Evolutionary conservation across 371 early-diverging fungal species (phyloP), one percentile per base, ranked within the genome.

Genomic region (Choanephora cucurbitarum): DNA sequence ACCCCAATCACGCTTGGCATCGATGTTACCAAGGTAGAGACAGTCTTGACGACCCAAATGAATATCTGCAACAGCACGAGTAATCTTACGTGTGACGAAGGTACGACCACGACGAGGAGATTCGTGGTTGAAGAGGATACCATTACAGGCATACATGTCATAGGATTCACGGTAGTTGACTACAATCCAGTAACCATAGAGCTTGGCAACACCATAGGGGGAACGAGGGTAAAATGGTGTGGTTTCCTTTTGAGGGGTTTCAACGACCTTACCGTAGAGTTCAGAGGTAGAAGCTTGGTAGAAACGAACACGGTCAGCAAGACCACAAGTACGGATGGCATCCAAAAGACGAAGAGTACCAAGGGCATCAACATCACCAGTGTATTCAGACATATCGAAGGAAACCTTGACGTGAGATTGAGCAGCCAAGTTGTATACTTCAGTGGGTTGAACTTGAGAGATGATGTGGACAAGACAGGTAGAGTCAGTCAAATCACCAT

Each of bases 301-400:
- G 76, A 93, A 93, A 44, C 82, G 82, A 44, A 87, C 83, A 43
- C 84, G 80, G 45, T 89, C 73, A 3, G 82, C 69, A 48, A 93
- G 68, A 48, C 90, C 91, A 66, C 87, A 86, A 4, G 88, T 91
- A 58, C 91, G 84, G 66, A 91, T 88, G 32, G 92, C 91, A 66
- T 91, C 91, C 42, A 93, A 75, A 10, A 92, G 75, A 62, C 90
- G 87, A 50, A 91, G 82, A 33, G 91, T 91, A 56, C 91, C 91
- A 17, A 91, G 75, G 34, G 82, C 93, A 79, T 91, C 92, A 14
- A 93, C 93, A 69, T 91, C 87, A 73, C 89, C 90, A 39, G 91
- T 92, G 75, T 93, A 93, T 70, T 91, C 91, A 33, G 93, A 86
- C 91, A 91, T 89, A 55, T 91, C 91, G 67, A 93, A 93, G 8